Evolutionary conservation across 768 basidiomycete species (phyloP), one percentile per base, ranked within the genome.

Genomic region (Trametes meyenii): DNA sequence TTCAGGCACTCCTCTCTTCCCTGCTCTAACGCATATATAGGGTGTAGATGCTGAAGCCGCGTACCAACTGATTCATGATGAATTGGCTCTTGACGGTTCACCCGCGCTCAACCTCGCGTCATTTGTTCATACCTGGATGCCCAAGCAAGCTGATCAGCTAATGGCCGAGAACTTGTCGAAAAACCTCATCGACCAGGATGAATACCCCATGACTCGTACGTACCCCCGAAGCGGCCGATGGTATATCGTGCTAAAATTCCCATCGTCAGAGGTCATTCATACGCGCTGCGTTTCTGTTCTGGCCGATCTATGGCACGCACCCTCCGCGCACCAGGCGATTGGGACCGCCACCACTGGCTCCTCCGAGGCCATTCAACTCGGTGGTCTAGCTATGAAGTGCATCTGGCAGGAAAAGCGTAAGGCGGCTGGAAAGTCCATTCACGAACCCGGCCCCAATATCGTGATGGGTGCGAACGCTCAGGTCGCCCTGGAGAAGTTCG

Each of bases 261-360:
- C 17, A 26, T 6, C 21, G 21, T 50, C 65, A 77, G 76, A 79
- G 51, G 66, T 76, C 36, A 76, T 85, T 35, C 80, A 80, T 66
- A 74, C 77, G 3, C 78, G 78, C 49, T 79, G 73, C 64, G 65
- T 83, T 50, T 84, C 81, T 35, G 85, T 86, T 69, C 79, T 89
- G 58, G 83, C 88, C 26, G 77, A 85, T 68, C 79, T 89, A 36
- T 89, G 87, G 87, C 80, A 89, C 65, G 87, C 84, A 1, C 85
- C 84, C 24, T 77, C 80, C 38, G 68, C 75, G 16, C 75, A 79
- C 52, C 70, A 82, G 45, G 85, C 87, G 1, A 79, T 88, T 48
- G 87, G 87, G 0, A 87, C 87, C 0, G 87, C 87, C 5, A 89
- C 88, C 5, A 88, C 87, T 1, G 88, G 88, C 10, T 84, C 83